Conservation (phyloP, 2,329 filamentous ascomycete genomes). For the Hypocreales sp. region DNA sequence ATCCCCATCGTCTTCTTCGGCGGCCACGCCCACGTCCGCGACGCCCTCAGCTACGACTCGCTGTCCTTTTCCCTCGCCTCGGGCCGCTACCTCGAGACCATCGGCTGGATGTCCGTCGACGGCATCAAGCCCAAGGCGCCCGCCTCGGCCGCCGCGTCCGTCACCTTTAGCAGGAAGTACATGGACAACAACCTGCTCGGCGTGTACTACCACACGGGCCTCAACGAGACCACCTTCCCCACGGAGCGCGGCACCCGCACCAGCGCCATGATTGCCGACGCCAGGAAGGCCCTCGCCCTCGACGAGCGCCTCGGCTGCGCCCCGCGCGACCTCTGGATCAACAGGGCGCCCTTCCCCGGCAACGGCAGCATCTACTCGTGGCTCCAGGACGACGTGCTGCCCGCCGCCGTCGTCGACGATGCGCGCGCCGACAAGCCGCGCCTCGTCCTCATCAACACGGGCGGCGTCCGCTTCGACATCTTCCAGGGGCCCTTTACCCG, state of each 20-base stretch:
- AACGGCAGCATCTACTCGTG: slow-evolving; percentile 66
- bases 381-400: slow-evolving; percentile 62
- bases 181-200: slow-evolving; percentile 90
- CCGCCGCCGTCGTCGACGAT: slow-evolving; percentile 43
- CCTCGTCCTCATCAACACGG: slow-evolving; percentile 73
- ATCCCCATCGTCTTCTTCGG: slow-evolving; percentile 85
- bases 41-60: slow-evolving; percentile 66
- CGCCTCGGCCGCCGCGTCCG: slow-evolving; percentile 16
- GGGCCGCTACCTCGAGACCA: slow-evolving; percentile 86
- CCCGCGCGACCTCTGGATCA: slow-evolving; percentile 69
- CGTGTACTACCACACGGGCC: slow-evolving; percentile 63
- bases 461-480: slow-evolving; percentile 86
- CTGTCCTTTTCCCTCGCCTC: slow-evolving; percentile 69
- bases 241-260: slow-evolving; percentile 62
- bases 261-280: slow-evolving; percentile 51
- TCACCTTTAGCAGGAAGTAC: slow-evolving; percentile 63
- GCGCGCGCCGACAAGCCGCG: slow-evolving; percentile 44
- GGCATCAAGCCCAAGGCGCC: slow-evolving; percentile 30
- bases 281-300: slow-evolving; percentile 54
- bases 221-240: slow-evolving; percentile 56
- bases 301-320: slow-evolving; percentile 72
- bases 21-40: slow-evolving; percentile 78
- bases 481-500: slow-evolving; percentile 84
- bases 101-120: slow-evolving; percentile 81
- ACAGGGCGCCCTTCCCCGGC: slow-evolving; percentile 56